phyloP scores from a whole-genome alignment of 208 protist genomes.

The Naegleria gruberi region DNA sequence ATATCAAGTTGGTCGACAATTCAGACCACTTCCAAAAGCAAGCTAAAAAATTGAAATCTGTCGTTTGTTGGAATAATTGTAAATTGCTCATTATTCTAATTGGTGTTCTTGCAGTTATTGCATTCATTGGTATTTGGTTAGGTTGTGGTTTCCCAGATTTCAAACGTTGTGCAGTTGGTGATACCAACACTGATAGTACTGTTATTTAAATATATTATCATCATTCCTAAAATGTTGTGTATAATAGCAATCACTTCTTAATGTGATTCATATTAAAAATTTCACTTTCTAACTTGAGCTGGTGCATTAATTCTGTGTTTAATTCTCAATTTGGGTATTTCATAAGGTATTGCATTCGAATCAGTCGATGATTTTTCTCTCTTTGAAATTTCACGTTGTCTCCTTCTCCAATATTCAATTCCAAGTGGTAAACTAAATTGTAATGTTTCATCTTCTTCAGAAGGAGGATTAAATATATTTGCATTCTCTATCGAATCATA shows the following conservation, averaged over 20 bases:
- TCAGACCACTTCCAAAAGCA: background rate
- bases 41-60: background rate
- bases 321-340: background rate
- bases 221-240: too few relatives aligned
- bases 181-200: background rate
- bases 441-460: background rate
- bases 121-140: constrained; percentile 1
- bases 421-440: background rate
- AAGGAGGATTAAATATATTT: background rate
- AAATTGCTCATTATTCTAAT: background rate
- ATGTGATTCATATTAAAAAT: too few relatives aligned
- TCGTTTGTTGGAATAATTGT: background rate
- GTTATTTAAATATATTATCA: too few relatives aligned
- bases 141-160: constrained; percentile 1
- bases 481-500: background rate
- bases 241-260: too few relatives aligned
- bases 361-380: background rate
- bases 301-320: background rate
- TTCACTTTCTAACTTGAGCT: background rate
- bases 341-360: background rate
- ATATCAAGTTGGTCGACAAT: background rate
- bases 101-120: background rate
- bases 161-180: background rate
- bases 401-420: background rate
- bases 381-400: background rate